These are phyloP conservation scores for Pneumocystis murina DNA, from an alignment of 1,139 yeast species.

Conservation along the genomic window DNA sequence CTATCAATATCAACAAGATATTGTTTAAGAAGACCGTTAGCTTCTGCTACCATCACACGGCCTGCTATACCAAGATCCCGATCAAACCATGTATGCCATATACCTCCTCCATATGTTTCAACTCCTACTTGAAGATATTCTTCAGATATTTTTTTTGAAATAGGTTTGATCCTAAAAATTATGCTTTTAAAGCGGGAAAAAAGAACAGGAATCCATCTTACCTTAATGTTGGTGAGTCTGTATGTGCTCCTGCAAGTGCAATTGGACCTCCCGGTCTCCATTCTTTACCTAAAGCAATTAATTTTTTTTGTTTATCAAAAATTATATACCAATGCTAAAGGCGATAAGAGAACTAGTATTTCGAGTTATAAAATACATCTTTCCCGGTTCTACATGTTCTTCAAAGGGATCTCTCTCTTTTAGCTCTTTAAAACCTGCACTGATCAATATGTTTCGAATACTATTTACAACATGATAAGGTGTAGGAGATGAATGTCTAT, in stretches of 20 bases:
- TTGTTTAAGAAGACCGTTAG: conserved; percentile 35
- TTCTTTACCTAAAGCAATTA: conserved; percentile 33
- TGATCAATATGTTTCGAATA: conserved; percentile 37
- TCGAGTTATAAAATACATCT: conserved; percentile 62
- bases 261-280: conserved; percentile 74
- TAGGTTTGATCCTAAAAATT: conserved; percentile 56
- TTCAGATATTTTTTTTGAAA: conserved; percentile 49
- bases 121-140: conserved; percentile 86
- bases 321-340: conserved; percentile 38
- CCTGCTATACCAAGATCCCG: conserved; percentile 88
- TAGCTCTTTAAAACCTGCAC: conserved; percentile 58
- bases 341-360: conserved; percentile 82
- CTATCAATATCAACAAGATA: conserved; percentile 62
- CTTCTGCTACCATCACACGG: conserved; percentile 54
- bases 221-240: conserved; percentile 77
- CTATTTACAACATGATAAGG: conserved; percentile 84
- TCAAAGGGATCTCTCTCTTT: conserved; percentile 67
- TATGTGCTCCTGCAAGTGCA: conserved; percentile 84
- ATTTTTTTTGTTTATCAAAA: neutral
- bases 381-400: conserved; percentile 35
- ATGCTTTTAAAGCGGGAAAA: conserved; percentile 13
- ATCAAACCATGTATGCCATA: conserved; percentile 74
- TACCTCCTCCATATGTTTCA: conserved; percentile 89
- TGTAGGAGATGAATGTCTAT: conserved; percentile 71
- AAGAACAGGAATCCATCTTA: neutral